Evolutionary conservation across 345 rosid species (phyloP).

Genomic region (Hibiscus trionum): DNA sequence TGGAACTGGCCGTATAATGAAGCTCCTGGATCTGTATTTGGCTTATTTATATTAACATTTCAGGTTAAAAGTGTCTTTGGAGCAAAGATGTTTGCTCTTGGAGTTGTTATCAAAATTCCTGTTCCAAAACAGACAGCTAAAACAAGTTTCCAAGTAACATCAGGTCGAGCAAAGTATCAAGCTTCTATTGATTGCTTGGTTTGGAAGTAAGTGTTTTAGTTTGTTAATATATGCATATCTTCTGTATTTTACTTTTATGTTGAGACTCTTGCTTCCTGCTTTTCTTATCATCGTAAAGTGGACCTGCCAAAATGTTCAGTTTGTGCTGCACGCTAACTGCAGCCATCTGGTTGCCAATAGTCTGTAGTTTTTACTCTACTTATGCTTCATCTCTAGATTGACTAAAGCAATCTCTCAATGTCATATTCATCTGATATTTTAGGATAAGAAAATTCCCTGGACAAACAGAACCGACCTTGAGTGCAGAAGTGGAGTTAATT

Average conservation of each 20-base stretch:
- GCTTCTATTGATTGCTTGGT: constrained; percentile 94
- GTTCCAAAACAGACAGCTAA: constrained; percentile 98
- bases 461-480: constrained; percentile 94
- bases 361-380: background rate
- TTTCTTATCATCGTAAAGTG: background rate
- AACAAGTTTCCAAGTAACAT: constrained; percentile 94
- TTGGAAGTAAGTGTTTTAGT: constrained; percentile 75
- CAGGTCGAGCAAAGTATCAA: constrained; percentile 95
- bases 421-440: background rate
- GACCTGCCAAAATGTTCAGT: background rate
- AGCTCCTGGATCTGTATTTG: constrained; percentile 13
- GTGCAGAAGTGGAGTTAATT: constrained; percentile 95
- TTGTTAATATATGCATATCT: background rate
- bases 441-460: constrained; percentile 99
- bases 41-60: constrained; percentile 17
- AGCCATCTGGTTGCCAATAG: background rate
- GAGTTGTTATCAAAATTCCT: constrained; percentile 95
- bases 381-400: constrained; percentile 5
- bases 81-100: constrained; percentile 98
- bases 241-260: background rate
- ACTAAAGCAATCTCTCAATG: constrained; percentile 1
- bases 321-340: background rate
- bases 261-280: background rate
- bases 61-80: constrained; percentile 99
- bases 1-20: background rate